phyloP scores from a whole-genome alignment of 768 basidiomycete genomes.

The Agaricus blazei region DNA sequence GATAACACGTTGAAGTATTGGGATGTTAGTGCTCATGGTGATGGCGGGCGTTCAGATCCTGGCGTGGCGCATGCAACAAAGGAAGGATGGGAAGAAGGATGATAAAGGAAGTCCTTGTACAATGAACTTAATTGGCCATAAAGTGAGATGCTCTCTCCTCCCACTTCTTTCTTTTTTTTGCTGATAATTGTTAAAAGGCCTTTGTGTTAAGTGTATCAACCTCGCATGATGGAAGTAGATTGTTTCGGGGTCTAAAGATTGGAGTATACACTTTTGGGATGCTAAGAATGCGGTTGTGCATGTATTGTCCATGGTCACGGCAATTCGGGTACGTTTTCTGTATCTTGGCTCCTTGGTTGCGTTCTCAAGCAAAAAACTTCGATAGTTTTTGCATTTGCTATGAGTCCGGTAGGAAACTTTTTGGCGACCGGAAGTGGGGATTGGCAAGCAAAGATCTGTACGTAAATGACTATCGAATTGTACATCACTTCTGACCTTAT shows the following conservation, averaged over 20 bases:
- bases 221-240: constrained; percentile 77
- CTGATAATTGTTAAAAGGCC: constrained; percentile 32
- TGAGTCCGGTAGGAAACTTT: constrained; percentile 24
- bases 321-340: constrained; percentile 17
- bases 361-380: too few species aligned
- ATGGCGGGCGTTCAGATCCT: constrained; percentile 45
- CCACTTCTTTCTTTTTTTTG: neutral
- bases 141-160: constrained; percentile 37
- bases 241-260: constrained; percentile 74
- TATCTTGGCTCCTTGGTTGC: too few species aligned
- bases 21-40: constrained; percentile 72
- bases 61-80: neutral
- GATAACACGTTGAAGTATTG: constrained; percentile 82
- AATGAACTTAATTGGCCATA: constrained; percentile 80
- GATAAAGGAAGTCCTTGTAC: constrained; percentile 41
- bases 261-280: constrained; percentile 77
- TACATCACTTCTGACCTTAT: neutral
- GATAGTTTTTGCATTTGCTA: constrained; percentile 27
- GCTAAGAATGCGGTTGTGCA: constrained; percentile 55
- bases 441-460: constrained; percentile 29
- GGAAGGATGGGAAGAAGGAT: constrained; percentile 61
- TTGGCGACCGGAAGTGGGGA: constrained; percentile 30
- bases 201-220: constrained; percentile 43
- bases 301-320: constrained; percentile 61
- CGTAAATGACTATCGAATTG: constrained; percentile 6